phyloP scores from a whole-genome alignment of 2,329 filamentous ascomycete species.

The Microcera coccophila region DNA sequence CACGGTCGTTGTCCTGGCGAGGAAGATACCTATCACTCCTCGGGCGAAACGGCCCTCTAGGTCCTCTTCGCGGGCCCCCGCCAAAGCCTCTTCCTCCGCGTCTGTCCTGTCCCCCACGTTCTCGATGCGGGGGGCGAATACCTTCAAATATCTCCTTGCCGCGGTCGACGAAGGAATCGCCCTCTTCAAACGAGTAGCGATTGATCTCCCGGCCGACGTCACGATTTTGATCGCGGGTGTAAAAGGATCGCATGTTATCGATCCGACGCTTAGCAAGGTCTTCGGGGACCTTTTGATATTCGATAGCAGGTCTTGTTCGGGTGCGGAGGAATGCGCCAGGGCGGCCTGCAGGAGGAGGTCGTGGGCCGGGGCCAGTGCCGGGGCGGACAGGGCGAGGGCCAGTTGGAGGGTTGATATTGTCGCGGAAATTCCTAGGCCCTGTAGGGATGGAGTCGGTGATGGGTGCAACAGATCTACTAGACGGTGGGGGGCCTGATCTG shows the following conservation, averaged over 20 bases:
- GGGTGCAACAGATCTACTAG: constrained; percentile 13
- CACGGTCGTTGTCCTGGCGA: constrained; percentile 17
- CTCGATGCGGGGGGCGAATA: constrained; percentile 56
- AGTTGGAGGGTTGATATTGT: constrained; percentile 23
- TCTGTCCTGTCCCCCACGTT: constrained; percentile 36
- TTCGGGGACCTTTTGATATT: constrained; percentile 57
- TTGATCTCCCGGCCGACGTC: constrained; percentile 52
- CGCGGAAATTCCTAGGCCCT: constrained; percentile 32
- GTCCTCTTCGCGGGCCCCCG: constrained; percentile 28
- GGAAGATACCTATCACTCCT: constrained; percentile 35
- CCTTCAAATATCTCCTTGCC: constrained; percentile 67
- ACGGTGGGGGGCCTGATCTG: constrained; percentile 14
- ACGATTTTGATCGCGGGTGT: constrained; percentile 39
- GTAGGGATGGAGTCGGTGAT: constrained; percentile 35
- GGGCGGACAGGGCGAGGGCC: constrained; percentile 39
- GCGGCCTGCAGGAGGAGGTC: constrained; percentile 16
- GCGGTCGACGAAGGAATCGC: constrained; percentile 63
- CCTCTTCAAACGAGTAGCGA: constrained; percentile 69
- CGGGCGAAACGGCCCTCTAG: constrained; percentile 22
- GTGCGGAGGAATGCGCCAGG: constrained; percentile 34
- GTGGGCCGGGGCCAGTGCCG: constrained; percentile 28
- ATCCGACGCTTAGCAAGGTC: constrained; percentile 63
- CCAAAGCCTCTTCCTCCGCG: constrained; percentile 32
- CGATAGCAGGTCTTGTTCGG: constrained; percentile 39
- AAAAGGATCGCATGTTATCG: constrained; percentile 49